Evolutionary conservation across 352 stramenopile species (phyloP), one percentile per base, ranked within the genome.

Genomic region (Peronosclerospora sorghi): DNA sequence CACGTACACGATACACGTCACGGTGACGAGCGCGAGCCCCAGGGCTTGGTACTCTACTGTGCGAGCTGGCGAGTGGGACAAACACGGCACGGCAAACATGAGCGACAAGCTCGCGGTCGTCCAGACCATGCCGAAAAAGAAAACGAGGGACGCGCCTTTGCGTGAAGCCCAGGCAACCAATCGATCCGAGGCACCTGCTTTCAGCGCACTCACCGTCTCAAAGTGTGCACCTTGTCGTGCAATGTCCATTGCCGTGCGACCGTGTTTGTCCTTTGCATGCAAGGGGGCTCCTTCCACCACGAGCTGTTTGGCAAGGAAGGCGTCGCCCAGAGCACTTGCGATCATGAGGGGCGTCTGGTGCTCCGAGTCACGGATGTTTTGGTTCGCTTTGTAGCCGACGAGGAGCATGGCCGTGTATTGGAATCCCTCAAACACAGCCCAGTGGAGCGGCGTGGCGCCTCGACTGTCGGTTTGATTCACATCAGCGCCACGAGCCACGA

Each of bases 341-440:
- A 91, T 86, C 78, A 91, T 91, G 4, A 91, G 54, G 18, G 78
- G 56, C 19, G 78, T 91, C 43, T 91, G 78, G 14, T 71, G 57
- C 56, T 88, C 75, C 5, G 73, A 71, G 38, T 90, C 78, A 19
- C 72, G 68, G 17, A 93, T 91, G 14, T 88, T 65, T 51, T 95
- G 78, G 21, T 74, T 82, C 8, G 80, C 83, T 27, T 65, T 67
- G 59, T 89, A 89, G 47, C 79, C 79, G 34, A 89, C 78, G 35
- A 89, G 57, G 36, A 89, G 55, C 60, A 87, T 65, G 8, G 75
- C 78, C 2, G 75, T 86, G 65, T 90, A 90, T 54, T 88, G 78
- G 48, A 85, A 90, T 2, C 78, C 78, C 51, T 90, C 78, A 39
- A 87, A 90, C 6, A 90, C 78, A 6, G 74, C 73, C 78, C 78